Conservation (phyloP, 768 basidiomycete genomes). For the Calocybe indica region DNA sequence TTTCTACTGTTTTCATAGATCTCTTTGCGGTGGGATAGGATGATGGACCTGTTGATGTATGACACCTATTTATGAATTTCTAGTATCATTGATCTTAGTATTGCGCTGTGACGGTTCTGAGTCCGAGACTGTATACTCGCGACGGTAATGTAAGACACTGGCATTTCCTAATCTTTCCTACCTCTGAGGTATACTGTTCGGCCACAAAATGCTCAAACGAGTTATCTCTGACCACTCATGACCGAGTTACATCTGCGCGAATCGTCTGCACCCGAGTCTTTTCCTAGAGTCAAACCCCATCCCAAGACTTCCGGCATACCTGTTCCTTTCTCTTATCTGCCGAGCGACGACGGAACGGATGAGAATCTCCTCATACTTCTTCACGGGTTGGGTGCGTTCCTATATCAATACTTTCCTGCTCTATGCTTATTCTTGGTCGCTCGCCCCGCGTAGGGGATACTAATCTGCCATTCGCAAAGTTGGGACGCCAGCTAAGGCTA, state of each 20-base stretch:
- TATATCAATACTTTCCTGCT: neutral
- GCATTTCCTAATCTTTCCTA: neutral
- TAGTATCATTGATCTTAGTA: too few species aligned
- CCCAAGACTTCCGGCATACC: constrained; percentile 42
- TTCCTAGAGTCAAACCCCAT: constrained; percentile 38
- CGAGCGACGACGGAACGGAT: constrained; percentile 80
- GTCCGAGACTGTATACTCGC: too few species aligned
- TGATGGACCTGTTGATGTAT: too few species aligned
- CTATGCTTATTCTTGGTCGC: neutral
- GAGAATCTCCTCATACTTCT: constrained; percentile 81
- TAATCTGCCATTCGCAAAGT: constrained; percentile 65
- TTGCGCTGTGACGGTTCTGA: too few species aligned
- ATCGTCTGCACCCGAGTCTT: constrained; percentile 10
- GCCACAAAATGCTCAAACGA: neutral
- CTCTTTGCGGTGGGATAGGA: too few species aligned
- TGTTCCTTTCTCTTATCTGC: constrained; percentile 57
- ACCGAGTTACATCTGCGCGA: constrained; percentile 30
- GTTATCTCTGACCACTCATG: constrained; percentile 6
- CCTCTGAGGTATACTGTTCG: neutral
- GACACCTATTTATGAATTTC: too few species aligned
- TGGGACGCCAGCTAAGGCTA: constrained; percentile 70
- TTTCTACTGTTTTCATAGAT: too few species aligned
- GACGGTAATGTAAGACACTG: too few species aligned
- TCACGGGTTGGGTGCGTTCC: constrained; percentile 72
- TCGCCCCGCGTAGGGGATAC: constrained; percentile 64